Evolutionary conservation across 257 asterid species (phyloP), one percentile per base, ranked within the genome.

Genomic region (Osmanthus fragrans): DNA sequence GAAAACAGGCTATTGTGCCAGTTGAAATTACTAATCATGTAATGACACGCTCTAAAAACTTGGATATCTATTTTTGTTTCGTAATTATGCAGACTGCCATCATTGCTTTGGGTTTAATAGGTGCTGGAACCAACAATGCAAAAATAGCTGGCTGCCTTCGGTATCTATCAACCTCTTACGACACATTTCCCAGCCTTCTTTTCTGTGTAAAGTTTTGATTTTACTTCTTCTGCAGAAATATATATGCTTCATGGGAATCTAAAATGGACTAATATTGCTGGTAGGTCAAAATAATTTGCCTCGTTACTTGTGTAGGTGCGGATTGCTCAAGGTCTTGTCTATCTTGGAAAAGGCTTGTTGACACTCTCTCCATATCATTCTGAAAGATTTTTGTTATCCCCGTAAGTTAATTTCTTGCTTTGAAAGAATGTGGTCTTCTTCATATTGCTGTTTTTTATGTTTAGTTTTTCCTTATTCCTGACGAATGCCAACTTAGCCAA

Each of bases 121-220:
- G 99, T 66, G 96, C 97, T 34, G 99, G 99, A 79, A 95, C 99
- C 79, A 95, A 95, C 88, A 95, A 95, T 79, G 99, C 99, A 11
- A 90, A 98, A 82, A 95, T 95, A 78, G 97, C 97, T 81, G 98
- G 97, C 80, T 90, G 93, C 96, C 98, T 95, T 79, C 94, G 99
- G 5, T 93, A 89, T 80, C 89, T 95, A 67, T 93, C 99, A 64
- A 93, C 97, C 86, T 93, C 89, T 88, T 95, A 93, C 87, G 90
- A 89, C 82, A 91, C 89, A 83, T 97, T 91, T 80, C 94, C 99
- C 67, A 88, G 92, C 86, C 92, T 95, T 81, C 92, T 95, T n/a
- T 95, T 95, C 78, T 93, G 98, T 75, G 99, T 94, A 89, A 74
- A 91, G 72, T 33, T 75, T 80, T 76, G 64, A 67, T 81, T 76